These are phyloP conservation scores for Akanthomyces uredinophilus DNA, from an alignment of 2,329 filamentous ascomycete genomes.

Conservation along the genomic window DNA sequence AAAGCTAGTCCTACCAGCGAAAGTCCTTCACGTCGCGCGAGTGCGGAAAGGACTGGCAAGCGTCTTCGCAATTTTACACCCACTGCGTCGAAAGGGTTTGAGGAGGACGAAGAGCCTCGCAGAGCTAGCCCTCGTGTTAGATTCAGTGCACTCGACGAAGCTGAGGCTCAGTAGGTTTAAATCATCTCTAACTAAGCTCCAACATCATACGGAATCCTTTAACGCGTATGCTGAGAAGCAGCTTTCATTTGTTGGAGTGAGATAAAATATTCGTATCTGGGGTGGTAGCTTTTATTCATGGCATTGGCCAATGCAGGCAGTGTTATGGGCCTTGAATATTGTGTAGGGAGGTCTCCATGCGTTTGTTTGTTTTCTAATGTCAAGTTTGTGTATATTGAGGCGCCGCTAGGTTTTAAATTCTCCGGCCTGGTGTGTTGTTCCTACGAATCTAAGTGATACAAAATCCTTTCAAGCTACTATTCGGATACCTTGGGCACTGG, in stretches of 20 bases:
- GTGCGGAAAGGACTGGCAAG: slow-evolving; percentile 36
- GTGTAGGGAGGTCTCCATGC: background rate
- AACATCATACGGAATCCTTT: background rate
- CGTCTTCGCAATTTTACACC: slow-evolving; percentile 43
- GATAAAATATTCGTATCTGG: background rate
- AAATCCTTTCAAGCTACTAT: slow-evolving; percentile 4
- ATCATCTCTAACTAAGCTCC: background rate
- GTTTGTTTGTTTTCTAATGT: slow-evolving; percentile 3
- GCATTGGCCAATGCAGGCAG: background rate
- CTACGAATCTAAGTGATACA: background rate
- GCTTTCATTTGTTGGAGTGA: background rate
- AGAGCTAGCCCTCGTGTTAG: slow-evolving; percentile 24
- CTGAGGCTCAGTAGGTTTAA: background rate
- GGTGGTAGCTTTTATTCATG: background rate
- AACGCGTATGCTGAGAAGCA: background rate
- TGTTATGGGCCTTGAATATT: background rate
- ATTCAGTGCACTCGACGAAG: slow-evolving; percentile 19
- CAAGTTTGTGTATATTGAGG: background rate
- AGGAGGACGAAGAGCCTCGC: slow-evolving; percentile 43
- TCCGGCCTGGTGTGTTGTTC: background rate
- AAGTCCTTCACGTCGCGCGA: slow-evolving; percentile 18
- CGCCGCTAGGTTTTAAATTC: background rate
- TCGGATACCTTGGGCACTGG: background rate
- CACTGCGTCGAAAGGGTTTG: slow-evolving; percentile 39
- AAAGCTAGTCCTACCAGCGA: slow-evolving; percentile 17